These are phyloP conservation scores for Sophora flavescens DNA, from an alignment of 306 rosid genomes.

Conservation along the genomic window DNA sequence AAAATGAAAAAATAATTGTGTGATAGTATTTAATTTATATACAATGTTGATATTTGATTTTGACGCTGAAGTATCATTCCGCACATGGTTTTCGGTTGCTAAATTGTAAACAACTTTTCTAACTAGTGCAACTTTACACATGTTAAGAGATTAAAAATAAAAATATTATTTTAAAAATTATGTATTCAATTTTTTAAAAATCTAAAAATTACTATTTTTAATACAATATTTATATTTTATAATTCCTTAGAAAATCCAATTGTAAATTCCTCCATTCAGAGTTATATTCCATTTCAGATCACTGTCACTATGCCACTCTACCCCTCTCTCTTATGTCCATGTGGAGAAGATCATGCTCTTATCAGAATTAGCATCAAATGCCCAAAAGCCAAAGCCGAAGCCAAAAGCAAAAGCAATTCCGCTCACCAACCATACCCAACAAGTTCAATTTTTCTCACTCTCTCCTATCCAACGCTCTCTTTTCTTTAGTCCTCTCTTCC, in stretches of 20 bases:
- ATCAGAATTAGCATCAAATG: neutral
- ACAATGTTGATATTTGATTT: too few species aligned
- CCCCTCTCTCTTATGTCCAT: neutral
- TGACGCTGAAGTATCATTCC: too few species aligned
- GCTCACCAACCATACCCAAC: slow-evolving; percentile 46
- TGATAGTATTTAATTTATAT: too few species aligned
- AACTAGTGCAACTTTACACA: too few species aligned
- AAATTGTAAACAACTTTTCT: neutral
- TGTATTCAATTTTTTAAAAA: too few species aligned
- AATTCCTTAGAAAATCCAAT: too few species aligned
- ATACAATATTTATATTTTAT: too few species aligned
- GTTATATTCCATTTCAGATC: slow-evolving; percentile 9
- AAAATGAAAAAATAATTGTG: too few species aligned
- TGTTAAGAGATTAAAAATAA: too few species aligned
- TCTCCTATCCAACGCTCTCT: neutral
- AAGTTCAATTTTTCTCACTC: neutral
- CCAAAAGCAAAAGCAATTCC: neutral
- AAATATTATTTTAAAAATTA: too few species aligned
- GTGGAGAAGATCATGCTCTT: slow-evolving; percentile 34
- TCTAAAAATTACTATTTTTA: too few species aligned
- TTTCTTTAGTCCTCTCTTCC: neutral
- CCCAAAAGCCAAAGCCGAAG: neutral
- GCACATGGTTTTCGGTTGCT: neutral
- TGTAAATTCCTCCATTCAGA: neutral
- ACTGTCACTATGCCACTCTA: neutral